phyloP scores from a whole-genome alignment of 768 basidiomycete species.

The Tylopilus sp. region DNA sequence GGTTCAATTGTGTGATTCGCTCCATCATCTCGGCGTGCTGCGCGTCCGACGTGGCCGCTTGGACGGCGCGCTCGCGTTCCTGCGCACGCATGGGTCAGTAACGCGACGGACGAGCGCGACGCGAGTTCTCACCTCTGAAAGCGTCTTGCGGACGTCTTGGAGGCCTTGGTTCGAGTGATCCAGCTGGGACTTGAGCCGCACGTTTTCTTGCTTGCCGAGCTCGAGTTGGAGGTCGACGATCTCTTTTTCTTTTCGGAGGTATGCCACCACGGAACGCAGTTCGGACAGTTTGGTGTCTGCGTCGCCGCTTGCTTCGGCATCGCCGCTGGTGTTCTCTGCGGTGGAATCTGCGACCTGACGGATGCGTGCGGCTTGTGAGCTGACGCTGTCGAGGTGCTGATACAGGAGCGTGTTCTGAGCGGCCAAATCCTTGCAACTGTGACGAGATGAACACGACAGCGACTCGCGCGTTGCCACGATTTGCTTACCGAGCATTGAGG shows the following conservation, averaged over 20 bases:
- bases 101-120: background rate
- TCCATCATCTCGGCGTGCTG: constrained; percentile 82
- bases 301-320: constrained; percentile 47
- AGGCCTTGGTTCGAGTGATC: constrained; percentile 69
- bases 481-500: constrained; percentile 60
- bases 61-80: constrained; percentile 80
- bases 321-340: constrained; percentile 36
- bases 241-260: constrained; percentile 87
- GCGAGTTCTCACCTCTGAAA: constrained; percentile 65
- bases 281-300: constrained; percentile 66
- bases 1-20: constrained; percentile 81
- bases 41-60: constrained; percentile 65
- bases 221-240: constrained; percentile 87
- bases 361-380: constrained; percentile 78
- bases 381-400: constrained; percentile 82
- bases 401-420: constrained; percentile 77
- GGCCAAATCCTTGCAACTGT: constrained; percentile 68
- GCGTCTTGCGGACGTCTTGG: constrained; percentile 63
- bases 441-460: background rate
- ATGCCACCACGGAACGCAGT: constrained; percentile 73
- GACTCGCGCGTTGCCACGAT: background rate
- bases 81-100: constrained; percentile 27
- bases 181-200: constrained; percentile 69
- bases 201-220: constrained; percentile 72
- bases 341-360: constrained; percentile 62